Conservation (phyloP, 495 filamentous ascomycete species). For the Lophium mytilinum region DNA sequence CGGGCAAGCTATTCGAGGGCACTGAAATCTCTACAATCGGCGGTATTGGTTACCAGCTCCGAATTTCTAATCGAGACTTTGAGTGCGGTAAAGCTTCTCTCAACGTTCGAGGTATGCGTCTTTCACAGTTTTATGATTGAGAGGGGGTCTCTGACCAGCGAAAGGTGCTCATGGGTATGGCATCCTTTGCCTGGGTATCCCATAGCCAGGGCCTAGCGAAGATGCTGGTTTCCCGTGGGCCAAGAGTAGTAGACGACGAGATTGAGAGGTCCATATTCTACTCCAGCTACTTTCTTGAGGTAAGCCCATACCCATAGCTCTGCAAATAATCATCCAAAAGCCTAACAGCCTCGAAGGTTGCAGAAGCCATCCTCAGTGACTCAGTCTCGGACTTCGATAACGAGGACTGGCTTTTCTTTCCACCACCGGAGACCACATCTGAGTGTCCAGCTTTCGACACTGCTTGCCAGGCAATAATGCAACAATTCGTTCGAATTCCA, state of each 20-base stretch:
- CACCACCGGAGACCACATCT: neutral
- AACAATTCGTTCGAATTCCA: neutral
- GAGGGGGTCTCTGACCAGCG: neutral
- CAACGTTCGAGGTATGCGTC: neutral
- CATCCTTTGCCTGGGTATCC: neutral
- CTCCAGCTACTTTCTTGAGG: neutral
- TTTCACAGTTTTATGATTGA: neutral
- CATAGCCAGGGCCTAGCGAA: neutral
- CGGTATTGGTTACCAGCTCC: neutral
- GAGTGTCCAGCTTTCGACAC: neutral
- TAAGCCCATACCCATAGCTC: neutral
- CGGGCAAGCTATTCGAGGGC: neutral
- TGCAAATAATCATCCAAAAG: neutral
- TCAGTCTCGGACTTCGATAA: conserved; percentile 1
- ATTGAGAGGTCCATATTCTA: neutral
- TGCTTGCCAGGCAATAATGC: neutral
- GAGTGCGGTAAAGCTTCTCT: neutral
- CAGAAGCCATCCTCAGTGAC: conserved; percentile 1
- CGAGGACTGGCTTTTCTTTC: neutral
- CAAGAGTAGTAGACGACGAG: neutral
- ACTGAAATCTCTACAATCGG: neutral
- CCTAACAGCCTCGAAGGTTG: neutral
- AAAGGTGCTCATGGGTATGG: neutral
- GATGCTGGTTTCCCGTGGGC: neutral
- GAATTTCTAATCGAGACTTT: neutral